These are phyloP conservation scores for Trichoderma afroharzianum DNA, from an alignment of 2,329 filamentous ascomycete species.

Conservation along the genomic window DNA sequence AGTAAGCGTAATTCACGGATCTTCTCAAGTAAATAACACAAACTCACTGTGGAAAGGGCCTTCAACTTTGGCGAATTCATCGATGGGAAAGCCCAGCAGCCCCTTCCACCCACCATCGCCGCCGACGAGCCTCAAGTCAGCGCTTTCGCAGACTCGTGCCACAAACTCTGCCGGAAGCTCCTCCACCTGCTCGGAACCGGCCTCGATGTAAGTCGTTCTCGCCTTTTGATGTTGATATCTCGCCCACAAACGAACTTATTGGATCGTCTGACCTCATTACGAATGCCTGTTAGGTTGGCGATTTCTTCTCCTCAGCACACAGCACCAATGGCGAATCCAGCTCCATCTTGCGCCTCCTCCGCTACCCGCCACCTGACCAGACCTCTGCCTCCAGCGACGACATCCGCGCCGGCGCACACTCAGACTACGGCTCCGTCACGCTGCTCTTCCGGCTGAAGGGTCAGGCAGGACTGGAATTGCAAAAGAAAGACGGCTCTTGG, in stretches of 20 bases:
- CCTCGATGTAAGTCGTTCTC: slow-evolving; percentile 51
- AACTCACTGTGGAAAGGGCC: slow-evolving; percentile 51
- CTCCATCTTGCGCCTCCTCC: slow-evolving; percentile 66
- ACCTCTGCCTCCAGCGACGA: slow-evolving; percentile 50
- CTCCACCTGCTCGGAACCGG: slow-evolving; percentile 75
- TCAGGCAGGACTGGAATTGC: slow-evolving; percentile 83
- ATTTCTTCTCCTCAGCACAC: slow-evolving; percentile 56
- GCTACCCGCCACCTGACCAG: slow-evolving; percentile 58
- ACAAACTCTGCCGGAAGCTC: slow-evolving; percentile 67
- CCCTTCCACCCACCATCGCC: slow-evolving; percentile 63
- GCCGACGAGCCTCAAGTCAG: slow-evolving; percentile 58
- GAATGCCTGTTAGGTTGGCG: slow-evolving; percentile 35
- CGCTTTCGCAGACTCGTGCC: slow-evolving; percentile 67
- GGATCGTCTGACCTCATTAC: not conserved
- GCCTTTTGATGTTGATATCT: not conserved
- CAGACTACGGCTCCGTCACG: slow-evolving; percentile 73
- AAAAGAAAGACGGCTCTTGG: slow-evolving; percentile 55
- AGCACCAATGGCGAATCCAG: slow-evolving; percentile 45
- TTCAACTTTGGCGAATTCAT: slow-evolving; percentile 87
- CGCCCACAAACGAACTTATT: not conserved
- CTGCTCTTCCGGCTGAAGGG: slow-evolving; percentile 82
- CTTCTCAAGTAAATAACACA: not conserved
- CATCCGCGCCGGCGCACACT: slow-evolving; percentile 86
- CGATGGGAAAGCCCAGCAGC: slow-evolving; percentile 67
- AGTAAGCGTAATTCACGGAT: slow-evolving; percentile 50